A percentile compares a stretch with the other conserved stretches of the same genome.
phyloP scores from a whole-genome alignment of 495 filamentous ascomycete genomes.

The Filosporella fistucella region DNA sequence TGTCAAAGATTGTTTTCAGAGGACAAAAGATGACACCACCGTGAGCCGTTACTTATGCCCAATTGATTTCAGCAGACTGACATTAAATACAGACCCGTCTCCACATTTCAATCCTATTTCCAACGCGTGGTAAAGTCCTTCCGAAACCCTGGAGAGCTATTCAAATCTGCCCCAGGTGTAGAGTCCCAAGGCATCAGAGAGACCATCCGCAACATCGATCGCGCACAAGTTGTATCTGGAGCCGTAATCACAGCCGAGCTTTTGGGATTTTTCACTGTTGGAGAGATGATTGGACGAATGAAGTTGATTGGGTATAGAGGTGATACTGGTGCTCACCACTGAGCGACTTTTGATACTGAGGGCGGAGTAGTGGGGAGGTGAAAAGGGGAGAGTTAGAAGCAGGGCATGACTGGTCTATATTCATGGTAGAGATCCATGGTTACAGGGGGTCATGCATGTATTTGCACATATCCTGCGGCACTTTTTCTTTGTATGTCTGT shows the following conservation, averaged over 20 bases:
- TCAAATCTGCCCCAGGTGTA: constrained; percentile 26
- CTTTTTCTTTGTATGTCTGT: constrained; percentile 27
- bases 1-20: constrained; percentile 79
- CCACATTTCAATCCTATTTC: constrained; percentile 84
- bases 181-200: constrained; percentile 57
- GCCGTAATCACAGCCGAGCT: constrained; percentile 82
- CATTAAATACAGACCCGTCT: constrained; percentile 50
- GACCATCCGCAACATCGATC: constrained; percentile 63
- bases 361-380: background rate
- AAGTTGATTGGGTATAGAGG: constrained; percentile 93
- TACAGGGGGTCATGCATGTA: constrained; percentile 6
- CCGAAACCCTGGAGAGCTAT: constrained; percentile 55
- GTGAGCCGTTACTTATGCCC: constrained; percentile 51
- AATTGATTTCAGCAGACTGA: background rate
- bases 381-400: background rate
- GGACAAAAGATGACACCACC: constrained; percentile 90
- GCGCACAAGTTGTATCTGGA: constrained; percentile 58
- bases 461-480: constrained; percentile 25
- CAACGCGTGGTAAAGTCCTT: constrained; percentile 63
- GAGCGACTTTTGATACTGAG: constrained; percentile 24
- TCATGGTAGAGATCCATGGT: constrained; percentile 11
- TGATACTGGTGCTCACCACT: constrained; percentile 58
- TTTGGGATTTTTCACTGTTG: constrained; percentile 94
- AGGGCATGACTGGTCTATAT: constrained; percentile 2
- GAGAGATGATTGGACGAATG: constrained; percentile 91